Evolutionary conservation across 1,284 basidiomycete species (phyloP).

Genomic region (Irpex sp.): DNA sequence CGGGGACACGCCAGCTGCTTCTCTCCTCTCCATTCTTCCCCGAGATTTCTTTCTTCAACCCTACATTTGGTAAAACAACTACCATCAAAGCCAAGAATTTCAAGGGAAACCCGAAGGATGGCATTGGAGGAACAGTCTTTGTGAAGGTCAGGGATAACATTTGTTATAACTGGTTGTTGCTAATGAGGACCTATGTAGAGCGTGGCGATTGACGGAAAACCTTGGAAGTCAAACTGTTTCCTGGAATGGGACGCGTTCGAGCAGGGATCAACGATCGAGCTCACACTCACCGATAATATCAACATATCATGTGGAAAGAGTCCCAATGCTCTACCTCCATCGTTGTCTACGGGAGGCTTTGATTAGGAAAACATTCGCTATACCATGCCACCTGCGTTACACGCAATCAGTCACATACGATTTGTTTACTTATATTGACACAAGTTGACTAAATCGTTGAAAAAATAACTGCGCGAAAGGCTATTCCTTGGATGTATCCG

Average conservation of each 20-base stretch:
- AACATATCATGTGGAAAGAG: slow-evolving; percentile 46
- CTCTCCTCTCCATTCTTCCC: slow-evolving; percentile 63
- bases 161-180: too few species aligned
- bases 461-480: too few species aligned
- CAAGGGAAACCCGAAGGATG: slow-evolving; percentile 45
- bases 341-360: slow-evolving; percentile 56
- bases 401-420: too few species aligned
- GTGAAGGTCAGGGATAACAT: too few species aligned
- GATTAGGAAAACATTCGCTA: slow-evolving; percentile 15
- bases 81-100: slow-evolving; percentile 51
- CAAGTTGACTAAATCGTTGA: too few species aligned
- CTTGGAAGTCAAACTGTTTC: slow-evolving; percentile 59
- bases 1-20: slow-evolving; percentile 55
- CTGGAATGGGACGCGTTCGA: slow-evolving; percentile 60
- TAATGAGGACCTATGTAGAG: slow-evolving; percentile 42
- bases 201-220: slow-evolving; percentile 50
- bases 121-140: slow-evolving; percentile 51
- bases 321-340: slow-evolving; percentile 47
- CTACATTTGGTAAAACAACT: slow-evolving; percentile 51
- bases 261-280: slow-evolving; percentile 43
- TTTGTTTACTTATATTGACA: too few species aligned
- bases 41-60: slow-evolving; percentile 56
- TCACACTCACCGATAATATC: slow-evolving; percentile 50
- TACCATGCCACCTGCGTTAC: too few species aligned
- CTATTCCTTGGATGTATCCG: too few species aligned